Evolutionary conservation across 345 rosid genomes (phyloP), one percentile per base, ranked within the genome.

Genomic region (Populus simonii): DNA sequence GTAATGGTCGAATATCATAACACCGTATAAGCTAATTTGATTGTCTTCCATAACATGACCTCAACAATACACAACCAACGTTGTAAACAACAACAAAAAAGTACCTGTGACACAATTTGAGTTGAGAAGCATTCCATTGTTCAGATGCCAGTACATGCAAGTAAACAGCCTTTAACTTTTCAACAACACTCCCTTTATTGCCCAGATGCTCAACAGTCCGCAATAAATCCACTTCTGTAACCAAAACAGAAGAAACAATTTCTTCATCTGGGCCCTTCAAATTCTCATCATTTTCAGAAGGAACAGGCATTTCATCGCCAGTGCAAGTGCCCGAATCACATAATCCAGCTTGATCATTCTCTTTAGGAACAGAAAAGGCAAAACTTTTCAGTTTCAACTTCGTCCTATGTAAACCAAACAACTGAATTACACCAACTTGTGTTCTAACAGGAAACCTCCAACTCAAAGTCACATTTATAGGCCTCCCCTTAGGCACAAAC

Each of bases 61-160:
- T 38, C 8, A 38, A 38, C 39, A 38, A 43, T 2, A 43, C 47
- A 43, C 3, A 9, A 9, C 47, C 47, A 8, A 43, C 13, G 11
- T 43, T 43, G 47, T 43, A 43, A 8, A 43, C 13, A 43, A 41
- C 8, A 36, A 38, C 39, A 38, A 39, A 45, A 69, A 75, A 77
- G 8, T 67, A 91, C 94, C 88, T 88, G 66, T 89, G 90, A 79
- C 89, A 89, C 79, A 62, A 77, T 66, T 84, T 83, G 77, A 91
- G 88, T 36, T 70, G 82, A 76, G 93, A 87, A 80, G 89, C 81
- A 80, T 88, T 88, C 92, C 90, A 91, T 76, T 78, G 88, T 74
- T 88, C 90, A n/a, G 91, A 85, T 47, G 94, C 94, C 76, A 89
- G 79, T 3, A 88, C 82, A 82, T 88, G 92, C 33, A 90, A 88